Percentiles rank a stretch among this genome's conserved stretches.
Conservation (phyloP, 1,139 yeast genomes). For the Groenewaldozyma sp. region DNA sequence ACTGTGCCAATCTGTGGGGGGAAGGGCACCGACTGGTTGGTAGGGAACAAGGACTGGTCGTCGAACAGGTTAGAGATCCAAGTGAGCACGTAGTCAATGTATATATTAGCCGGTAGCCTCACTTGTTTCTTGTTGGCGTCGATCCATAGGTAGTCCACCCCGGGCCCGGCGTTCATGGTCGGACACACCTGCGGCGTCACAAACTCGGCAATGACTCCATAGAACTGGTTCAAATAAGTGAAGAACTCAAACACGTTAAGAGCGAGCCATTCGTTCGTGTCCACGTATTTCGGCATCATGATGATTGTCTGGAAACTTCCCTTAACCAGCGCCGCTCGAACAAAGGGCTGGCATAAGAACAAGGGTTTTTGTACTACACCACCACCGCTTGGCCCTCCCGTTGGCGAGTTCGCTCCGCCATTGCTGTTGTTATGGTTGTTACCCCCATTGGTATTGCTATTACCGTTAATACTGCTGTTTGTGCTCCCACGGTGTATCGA, state of each 20-base stretch:
- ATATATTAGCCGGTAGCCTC: conserved; percentile 84
- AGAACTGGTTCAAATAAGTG: conserved; percentile 77
- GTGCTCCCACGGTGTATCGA: not conserved
- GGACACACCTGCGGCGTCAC: conserved; percentile 85
- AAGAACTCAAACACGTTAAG: conserved; percentile 84
- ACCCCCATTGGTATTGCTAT: conserved; percentile 25
- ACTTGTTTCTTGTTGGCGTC: conserved; percentile 70
- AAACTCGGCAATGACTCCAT: conserved; percentile 79
- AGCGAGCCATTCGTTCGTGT: conserved; percentile 92
- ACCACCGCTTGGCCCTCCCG: conserved; percentile 29
- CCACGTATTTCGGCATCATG: conserved; percentile 90
- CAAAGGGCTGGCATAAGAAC: conserved; percentile 87
- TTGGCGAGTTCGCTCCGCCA: not conserved
- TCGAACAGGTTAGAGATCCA: conserved; percentile 86
- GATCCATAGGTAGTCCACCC: conserved; percentile 84
- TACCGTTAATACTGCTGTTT: conserved; percentile 30
- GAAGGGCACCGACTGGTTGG: conserved; percentile 83
- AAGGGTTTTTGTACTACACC: conserved; percentile 38
- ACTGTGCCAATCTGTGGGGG: conserved; percentile 79
- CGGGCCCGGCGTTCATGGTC: conserved; percentile 93
- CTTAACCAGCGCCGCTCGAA: conserved; percentile 86
- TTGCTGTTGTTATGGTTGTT: not conserved
- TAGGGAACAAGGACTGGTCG: conserved; percentile 86
- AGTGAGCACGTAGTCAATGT: conserved; percentile 81
- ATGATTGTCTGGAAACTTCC: conserved; percentile 97